Percentiles rank a stretch among this genome's conserved stretches.
Evolutionary conservation across 331 rosid species (phyloP).

Genomic region (Arachis monticola): DNA sequence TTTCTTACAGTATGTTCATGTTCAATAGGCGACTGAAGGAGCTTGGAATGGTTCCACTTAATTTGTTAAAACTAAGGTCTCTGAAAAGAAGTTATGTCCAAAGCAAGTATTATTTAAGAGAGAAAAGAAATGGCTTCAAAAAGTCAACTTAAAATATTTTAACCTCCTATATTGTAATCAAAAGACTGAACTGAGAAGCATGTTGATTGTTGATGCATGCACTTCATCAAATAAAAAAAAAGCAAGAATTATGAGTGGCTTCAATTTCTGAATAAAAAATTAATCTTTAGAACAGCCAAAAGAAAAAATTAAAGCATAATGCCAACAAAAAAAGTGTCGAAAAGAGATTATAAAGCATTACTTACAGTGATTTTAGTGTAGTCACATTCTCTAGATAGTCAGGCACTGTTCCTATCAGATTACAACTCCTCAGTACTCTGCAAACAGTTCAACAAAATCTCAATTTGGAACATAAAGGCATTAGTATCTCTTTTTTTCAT

Average conservation of each 20-base stretch:
- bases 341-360: conserved; percentile 8
- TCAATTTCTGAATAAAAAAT: too few relatives aligned
- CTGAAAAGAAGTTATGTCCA: conserved; percentile 35
- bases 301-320: neutral
- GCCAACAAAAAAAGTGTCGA: neutral
- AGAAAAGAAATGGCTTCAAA: neutral
- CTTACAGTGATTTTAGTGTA: conserved; percentile 63
- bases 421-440: conserved; percentile 84
- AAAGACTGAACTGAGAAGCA: neutral
- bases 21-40: conserved; percentile 26
- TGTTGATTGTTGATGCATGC: neutral
- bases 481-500: neutral
- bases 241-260: neutral
- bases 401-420: conserved; percentile 65
- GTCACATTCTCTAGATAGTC: conserved; percentile 51
- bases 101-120: neutral
- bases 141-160: conserved; percentile 19
- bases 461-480: neutral
- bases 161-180: conserved; percentile 1
- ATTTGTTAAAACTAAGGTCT: conserved; percentile 53
- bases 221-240: neutral
- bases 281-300: neutral
- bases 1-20: conserved; percentile 55
- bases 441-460: conserved; percentile 24
- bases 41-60: conserved; percentile 47